phyloP scores from a whole-genome alignment of 163 green algal species.

The Volvox carteri region DNA sequence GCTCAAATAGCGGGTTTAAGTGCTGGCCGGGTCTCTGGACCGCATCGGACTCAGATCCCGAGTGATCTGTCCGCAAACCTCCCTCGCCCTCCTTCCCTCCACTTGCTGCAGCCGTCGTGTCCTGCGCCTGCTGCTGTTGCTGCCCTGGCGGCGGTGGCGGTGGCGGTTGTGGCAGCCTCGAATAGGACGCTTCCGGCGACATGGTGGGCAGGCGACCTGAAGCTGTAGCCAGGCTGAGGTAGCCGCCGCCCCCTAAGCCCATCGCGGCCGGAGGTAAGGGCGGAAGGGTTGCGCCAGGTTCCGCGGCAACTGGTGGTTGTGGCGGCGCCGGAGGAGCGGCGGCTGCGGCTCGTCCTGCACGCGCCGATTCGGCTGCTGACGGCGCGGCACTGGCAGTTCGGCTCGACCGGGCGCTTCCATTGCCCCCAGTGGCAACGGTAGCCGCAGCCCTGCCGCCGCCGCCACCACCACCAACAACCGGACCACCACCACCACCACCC shows the following conservation, averaged over 20 bases:
- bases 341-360: neutral
- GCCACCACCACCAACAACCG: neutral
- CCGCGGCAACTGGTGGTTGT: neutral
- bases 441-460: neutral
- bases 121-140: no score
- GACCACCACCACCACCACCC: neutral
- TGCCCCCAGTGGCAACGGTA: neutral
- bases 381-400: neutral
- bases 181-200: conserved; percentile 1
- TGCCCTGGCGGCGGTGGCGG: neutral
- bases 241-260: conserved; percentile 25
- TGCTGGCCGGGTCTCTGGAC: neutral
- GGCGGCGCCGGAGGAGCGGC: neutral
- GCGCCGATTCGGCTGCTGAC: neutral
- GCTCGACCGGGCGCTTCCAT: neutral
- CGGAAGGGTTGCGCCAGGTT: neutral
- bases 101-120: neutral
- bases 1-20: conserved; percentile 40
- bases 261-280: neutral
- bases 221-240: conserved; percentile 21
- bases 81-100: neutral
- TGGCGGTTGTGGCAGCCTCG: neutral
- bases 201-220: neutral
- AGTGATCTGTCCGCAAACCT: neutral
- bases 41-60: neutral